Conservation (phyloP, 495 filamentous ascomycete species). For the Xylaria cubensis region DNA sequence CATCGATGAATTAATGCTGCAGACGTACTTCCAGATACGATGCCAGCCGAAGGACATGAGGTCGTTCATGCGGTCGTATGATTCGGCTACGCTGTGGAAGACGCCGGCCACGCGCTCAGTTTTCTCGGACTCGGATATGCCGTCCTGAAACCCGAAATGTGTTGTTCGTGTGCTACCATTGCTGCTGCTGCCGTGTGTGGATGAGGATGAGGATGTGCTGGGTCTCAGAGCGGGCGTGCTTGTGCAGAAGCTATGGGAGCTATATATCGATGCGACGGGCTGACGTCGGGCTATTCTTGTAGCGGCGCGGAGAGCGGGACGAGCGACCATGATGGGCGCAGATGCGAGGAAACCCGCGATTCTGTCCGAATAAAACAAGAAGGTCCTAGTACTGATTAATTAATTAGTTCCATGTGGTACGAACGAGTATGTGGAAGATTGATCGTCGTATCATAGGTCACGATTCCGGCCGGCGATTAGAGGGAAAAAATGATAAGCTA, state of each 20-base stretch:
- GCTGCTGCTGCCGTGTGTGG: conserved; percentile 21
- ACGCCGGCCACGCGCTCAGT: conserved; percentile 73
- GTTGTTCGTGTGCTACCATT: conserved; percentile 59
- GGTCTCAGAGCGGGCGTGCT: conserved; percentile 21
- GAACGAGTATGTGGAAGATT: neutral
- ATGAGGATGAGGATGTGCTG: conserved; percentile 25
- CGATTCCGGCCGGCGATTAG: conserved; percentile 5
- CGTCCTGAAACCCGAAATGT: conserved; percentile 88
- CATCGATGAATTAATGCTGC: neutral
- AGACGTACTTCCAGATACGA: conserved; percentile 82
- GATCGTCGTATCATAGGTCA: neutral
- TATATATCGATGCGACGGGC: conserved; percentile 13
- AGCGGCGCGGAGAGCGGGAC: conserved; percentile 33
- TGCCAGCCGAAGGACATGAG: conserved; percentile 98
- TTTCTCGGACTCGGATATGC: conserved; percentile 83
- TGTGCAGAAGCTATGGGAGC: conserved; percentile 14
- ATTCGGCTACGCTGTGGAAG: conserved; percentile 93
- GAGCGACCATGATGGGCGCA: conserved; percentile 34
- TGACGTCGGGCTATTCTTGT: conserved; percentile 27
- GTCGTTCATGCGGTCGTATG: conserved; percentile 97
- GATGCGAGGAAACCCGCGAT: neutral
- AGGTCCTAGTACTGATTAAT: neutral
- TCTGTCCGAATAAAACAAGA: neutral
- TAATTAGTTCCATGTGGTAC: neutral
- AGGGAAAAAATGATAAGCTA: conserved; percentile 14